phyloP scores from a whole-genome alignment of 176 grass and related monocot genomes.

The Hyparrhenia diplandra region DNA sequence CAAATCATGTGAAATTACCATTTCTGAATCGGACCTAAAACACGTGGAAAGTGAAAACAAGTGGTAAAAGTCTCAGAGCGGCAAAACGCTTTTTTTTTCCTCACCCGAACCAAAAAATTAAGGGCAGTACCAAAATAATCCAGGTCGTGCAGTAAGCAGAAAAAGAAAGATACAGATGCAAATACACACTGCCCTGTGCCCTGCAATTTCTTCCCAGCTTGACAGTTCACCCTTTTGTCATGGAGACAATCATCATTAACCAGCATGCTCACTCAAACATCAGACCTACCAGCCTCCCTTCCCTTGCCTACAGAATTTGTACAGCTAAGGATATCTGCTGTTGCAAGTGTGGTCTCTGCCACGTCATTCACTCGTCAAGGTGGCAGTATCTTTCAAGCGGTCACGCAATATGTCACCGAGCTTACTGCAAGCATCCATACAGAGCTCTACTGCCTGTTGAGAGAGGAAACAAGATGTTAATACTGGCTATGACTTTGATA shows the following conservation, averaged over 20 bases:
- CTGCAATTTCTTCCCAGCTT: background rate
- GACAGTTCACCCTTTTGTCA: background rate
- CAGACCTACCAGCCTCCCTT: slow-evolving; percentile 1
- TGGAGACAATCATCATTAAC: background rate
- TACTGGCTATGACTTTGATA: background rate
- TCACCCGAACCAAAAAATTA: background rate
- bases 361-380: slow-evolving; percentile 34
- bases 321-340: slow-evolving; percentile 27
- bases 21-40: no score
- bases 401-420: slow-evolving; percentile 70
- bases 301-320: slow-evolving; percentile 32
- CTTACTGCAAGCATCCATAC: slow-evolving; percentile 81
- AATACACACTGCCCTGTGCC: background rate
- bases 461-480: background rate
- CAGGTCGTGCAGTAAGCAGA: background rate
- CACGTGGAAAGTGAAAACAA: background rate
- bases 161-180: background rate
- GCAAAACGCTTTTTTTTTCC: background rate
- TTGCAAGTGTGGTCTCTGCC: background rate
- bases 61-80: no score
- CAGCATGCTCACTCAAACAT: slow-evolving; percentile 5
- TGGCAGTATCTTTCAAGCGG: slow-evolving; percentile 65
- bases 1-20: background rate
- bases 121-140: background rate
- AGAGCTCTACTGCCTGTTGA: slow-evolving; percentile 94